phyloP scores from a whole-genome alignment of 2,329 filamentous ascomycete species.

The Colletotrichum orchidophilum region DNA sequence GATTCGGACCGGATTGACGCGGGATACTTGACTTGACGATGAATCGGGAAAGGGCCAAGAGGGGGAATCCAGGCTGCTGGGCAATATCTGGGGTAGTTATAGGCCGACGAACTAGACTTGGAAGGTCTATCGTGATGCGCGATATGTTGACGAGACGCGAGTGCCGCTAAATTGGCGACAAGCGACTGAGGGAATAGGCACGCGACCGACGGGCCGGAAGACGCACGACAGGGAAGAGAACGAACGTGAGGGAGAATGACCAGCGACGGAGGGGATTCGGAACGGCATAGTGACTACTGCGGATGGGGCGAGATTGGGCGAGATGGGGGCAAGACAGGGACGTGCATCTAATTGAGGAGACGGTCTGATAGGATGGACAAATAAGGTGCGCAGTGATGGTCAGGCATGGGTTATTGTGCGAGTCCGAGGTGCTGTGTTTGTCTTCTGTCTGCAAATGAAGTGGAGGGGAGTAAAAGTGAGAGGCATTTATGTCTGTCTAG shows the following conservation, averaged over 20 bases:
- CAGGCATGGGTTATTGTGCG: not conserved
- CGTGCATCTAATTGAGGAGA: constrained; percentile 10
- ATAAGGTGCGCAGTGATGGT: constrained; percentile 19
- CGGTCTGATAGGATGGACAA: constrained; percentile 27
- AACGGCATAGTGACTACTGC: not conserved
- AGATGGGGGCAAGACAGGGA: constrained; percentile 19
- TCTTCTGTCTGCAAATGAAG: not conserved
- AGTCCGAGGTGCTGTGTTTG: not conserved
- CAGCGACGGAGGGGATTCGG: not conserved
- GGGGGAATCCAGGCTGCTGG: not conserved
- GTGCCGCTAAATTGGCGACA: not conserved
- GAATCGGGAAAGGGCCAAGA: not conserved
- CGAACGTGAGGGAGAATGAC: not conserved
- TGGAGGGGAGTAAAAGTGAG: not conserved
- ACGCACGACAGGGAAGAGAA: not conserved
- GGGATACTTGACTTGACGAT: not conserved
- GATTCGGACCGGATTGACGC: constrained; percentile 19
- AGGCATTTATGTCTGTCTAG: too few species aligned
- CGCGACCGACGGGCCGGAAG: constrained; percentile 5
- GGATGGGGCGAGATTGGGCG: not conserved
- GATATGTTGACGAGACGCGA: not conserved
- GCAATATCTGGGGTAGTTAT: not conserved
- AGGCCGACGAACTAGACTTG: constrained; percentile 24
- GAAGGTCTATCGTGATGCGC: constrained; percentile 20
- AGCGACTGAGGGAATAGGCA: constrained; percentile 11